Base-by-base conservation (phyloP, 306 rosid species). In the Prosopis cineraria region DNA sequence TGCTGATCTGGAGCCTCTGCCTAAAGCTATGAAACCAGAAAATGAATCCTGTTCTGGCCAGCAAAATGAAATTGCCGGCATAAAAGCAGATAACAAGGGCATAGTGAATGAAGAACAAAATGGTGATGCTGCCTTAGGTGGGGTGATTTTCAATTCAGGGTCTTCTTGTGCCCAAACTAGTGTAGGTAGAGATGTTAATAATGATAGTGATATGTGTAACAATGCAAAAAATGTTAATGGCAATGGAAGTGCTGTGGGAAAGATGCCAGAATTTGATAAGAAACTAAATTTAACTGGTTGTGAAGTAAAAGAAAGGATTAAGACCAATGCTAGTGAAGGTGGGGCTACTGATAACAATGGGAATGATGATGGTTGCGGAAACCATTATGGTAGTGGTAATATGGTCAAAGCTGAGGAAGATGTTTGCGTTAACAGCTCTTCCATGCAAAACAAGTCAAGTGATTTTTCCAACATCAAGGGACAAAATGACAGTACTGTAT, bases 151-250 rank as follows among this genome's bases (percentile, higher is more conserved):
- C 66, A 92, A 87, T 81, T 84, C 85, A 16, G 93, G 84, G 86
- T 89, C 91, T 81, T 83, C 88, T 58, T 82, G 86, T 52, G 60
- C 84, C 50, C 94, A 83, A 84, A 83, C 78, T 85, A 93, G 92
- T 82, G 70, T 93, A 90, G 94, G 85, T 77, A 79, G 93, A 90
- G 96, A 89, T 93, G 99, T 91, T 91, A 88, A 93, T 89, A 96
- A 74, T 86, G 96, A 86, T 79, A 86, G 78, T 70, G 88, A 86
- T 80, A 69, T 81, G 79, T 84, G 89, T 86, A 80, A 80, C 70
- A 78, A 70, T 85, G 72, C 79, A 47, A 85, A 82, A 75, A 86
- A 84, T 24, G 77, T 75, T 53, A 90, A 80, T 74, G 84, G 87
- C 52, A 82, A 79, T 82, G 91, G 94, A 66, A 89, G 65, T 73